Base-by-base conservation (phyloP, 208 protist species). In the Leishmania martiniquensis region DNA sequence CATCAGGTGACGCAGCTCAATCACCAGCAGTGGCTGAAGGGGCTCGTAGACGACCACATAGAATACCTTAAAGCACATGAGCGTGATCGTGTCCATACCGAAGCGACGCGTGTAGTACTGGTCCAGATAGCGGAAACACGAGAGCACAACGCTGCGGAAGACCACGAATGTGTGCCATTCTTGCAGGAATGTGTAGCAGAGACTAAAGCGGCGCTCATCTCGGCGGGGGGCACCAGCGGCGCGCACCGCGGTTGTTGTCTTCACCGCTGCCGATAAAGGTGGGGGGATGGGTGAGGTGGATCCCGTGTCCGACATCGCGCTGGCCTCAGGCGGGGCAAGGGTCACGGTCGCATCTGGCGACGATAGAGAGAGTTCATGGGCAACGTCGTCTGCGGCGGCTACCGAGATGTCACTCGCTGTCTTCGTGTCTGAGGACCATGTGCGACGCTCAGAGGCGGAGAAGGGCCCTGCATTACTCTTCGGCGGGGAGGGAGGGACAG, bases 121-220 rank as follows among this genome's bases (percentile, higher is more conserved):
- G 79, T 97, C 91, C 0, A 97, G 85, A 83, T 96, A 97, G 45
- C 88, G 77, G 74, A 97, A 96, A 73, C 89, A 92, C 25, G 92
- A 96, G n/a, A 92, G 77, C 13, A 92, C 90, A 37, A 92, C 84
- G 15, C 85, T 77, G 74, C 88, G 83, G 49, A 96, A 94, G 20
- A 83, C 34, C 34, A 81, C 75, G 45, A 94, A 96, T 25, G 83
- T 84, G 17, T 72, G 80, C 86, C 87, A 93, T 68, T 93, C 89
- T 60, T 87, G 70, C 25, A 84, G 81, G 72, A 95, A 95, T 37
- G 81, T 71, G 62, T 76, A 80, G 71, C 84, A 91, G 15, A 87
- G 42, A 37, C 83, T 83, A 70, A 73, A 85, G 63, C 72, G 66
- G 9, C 68, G 63, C 25, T 37, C 54, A 39, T 76, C 76, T 22